These are phyloP conservation scores for Xerocomus minutiporus DNA, from an alignment of 1,284 basidiomycete genomes.

Conservation along the genomic window DNA sequence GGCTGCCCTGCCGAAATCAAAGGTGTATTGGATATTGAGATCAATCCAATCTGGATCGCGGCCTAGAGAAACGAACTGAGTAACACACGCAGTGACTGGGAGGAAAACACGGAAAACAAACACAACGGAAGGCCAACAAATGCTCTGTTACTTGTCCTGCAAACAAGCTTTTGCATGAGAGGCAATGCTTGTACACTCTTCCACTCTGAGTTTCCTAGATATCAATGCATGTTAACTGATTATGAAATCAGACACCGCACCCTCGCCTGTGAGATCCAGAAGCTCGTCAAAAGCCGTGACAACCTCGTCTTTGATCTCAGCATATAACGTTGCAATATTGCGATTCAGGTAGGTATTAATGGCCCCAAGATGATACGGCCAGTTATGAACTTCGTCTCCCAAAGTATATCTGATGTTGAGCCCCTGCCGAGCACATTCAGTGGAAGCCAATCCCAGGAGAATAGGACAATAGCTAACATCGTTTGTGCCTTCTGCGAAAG, in stretches of 20 bases:
- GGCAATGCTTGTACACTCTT: conserved; percentile 13
- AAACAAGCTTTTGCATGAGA: conserved; percentile 24
- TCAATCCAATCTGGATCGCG: conserved; percentile 33
- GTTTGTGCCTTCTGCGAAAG: conserved; percentile 26
- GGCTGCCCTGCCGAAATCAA: conserved; percentile 30
- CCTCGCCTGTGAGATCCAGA: not conserved
- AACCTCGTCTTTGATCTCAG: not conserved
- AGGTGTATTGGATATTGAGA: conserved; percentile 33
- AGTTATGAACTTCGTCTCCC: conserved; percentile 11
- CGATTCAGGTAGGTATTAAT: not conserved
- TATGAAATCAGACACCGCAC: not conserved
- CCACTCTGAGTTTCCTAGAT: not conserved
- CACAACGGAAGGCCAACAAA: conserved; percentile 39
- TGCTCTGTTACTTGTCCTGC: conserved; percentile 33
- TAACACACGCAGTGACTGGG: not conserved
- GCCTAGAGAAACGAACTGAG: not conserved
- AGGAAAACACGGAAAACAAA: conserved; percentile 11
- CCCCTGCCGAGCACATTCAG: not conserved
- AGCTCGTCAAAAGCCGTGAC: not conserved
- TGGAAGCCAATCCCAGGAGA: not conserved
- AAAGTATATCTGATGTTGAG: conserved; percentile 11
- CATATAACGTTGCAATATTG: not conserved
- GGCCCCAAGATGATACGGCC: not conserved
- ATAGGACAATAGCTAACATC: conserved; percentile 12
- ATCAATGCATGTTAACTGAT: not conserved